Percentiles rank a stretch among this genome's conserved stretches.
These are phyloP conservation scores for Leucaena leucocephala DNA, from an alignment of 306 rosid species.

Conservation along the genomic window DNA sequence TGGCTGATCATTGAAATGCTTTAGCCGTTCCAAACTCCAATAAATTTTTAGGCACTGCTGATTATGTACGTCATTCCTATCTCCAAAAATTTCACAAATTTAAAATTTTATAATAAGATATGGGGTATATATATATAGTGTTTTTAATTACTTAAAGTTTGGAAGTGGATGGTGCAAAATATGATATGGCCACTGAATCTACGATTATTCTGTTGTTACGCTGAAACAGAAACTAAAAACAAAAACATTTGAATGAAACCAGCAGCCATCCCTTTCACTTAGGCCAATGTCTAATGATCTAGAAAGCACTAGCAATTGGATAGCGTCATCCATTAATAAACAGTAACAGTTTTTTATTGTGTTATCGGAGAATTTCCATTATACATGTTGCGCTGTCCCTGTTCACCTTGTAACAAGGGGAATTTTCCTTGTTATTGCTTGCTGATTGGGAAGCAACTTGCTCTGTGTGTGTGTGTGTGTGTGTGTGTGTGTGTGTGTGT, in stretches of 20 bases:
- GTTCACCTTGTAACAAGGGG: neutral
- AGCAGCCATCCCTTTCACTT: neutral
- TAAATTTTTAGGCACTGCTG: neutral
- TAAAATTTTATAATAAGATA: neutral
- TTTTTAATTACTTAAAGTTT: neutral
- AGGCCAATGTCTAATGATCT: constrained; percentile 31
- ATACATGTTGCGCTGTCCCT: neutral
- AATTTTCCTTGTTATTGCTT: constrained; percentile 34
- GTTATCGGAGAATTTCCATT: neutral
- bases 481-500: no score
- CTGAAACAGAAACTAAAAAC: neutral
- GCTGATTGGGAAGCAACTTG: constrained; percentile 51
- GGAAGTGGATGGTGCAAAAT: neutral
- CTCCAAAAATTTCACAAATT: neutral
- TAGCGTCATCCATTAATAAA: constrained; percentile 19
- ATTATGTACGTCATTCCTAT: neutral
- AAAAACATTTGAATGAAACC: neutral
- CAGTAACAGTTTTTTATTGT: neutral
- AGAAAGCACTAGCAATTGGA: constrained; percentile 44
- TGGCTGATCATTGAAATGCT: neutral
- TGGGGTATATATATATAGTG: neutral
- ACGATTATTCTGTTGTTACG: neutral
- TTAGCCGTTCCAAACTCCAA: neutral
- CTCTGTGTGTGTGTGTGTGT: no score
- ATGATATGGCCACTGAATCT: neutral